Percentiles rank a stretch among this genome's conserved stretches.
phyloP scores from a whole-genome alignment of 495 filamentous ascomycete species.

The Penicillium simplicissimum region DNA sequence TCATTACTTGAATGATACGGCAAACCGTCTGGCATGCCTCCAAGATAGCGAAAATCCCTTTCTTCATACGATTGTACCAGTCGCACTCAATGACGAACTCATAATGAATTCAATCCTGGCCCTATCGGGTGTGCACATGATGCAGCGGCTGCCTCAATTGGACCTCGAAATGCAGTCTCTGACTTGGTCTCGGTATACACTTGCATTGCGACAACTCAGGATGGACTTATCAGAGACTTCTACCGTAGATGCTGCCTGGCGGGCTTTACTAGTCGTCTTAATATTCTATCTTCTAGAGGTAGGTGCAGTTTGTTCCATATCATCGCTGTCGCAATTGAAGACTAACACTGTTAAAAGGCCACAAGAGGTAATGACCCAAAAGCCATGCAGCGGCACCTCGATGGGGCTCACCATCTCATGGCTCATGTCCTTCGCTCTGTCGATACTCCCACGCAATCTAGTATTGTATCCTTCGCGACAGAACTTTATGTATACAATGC shows the following conservation, averaged over 20 bases:
- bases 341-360: slow-evolving; percentile 17
- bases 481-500: slow-evolving; percentile 23
- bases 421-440: slow-evolving; percentile 11
- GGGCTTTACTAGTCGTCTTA: slow-evolving; percentile 19
- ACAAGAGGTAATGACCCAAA: slow-evolving; percentile 19
- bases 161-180: slow-evolving; percentile 10
- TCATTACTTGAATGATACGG: slow-evolving; percentile 22
- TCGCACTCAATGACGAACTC: slow-evolving; percentile 21
- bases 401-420: slow-evolving; percentile 23
- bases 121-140: slow-evolving; percentile 19
- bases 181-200: slow-evolving; percentile 19
- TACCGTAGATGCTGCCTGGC: slow-evolving; percentile 17
- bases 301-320: neutral
- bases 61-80: slow-evolving; percentile 20
- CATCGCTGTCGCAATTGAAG: neutral
- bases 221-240: slow-evolving; percentile 9
- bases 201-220: slow-evolving; percentile 19
- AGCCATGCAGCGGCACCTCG: slow-evolving; percentile 22
- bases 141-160: slow-evolving; percentile 16
- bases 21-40: slow-evolving; percentile 18
- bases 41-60: slow-evolving; percentile 21
- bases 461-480: slow-evolving; percentile 16
- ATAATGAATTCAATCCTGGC: slow-evolving; percentile 24
- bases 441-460: neutral
- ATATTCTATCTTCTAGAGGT: slow-evolving; percentile 25